A percentile compares a stretch with the other conserved stretches of the same genome.
Evolutionary conservation across 2,329 filamentous ascomycete species (phyloP).

Genomic region (Penicillium occitanis): DNA sequence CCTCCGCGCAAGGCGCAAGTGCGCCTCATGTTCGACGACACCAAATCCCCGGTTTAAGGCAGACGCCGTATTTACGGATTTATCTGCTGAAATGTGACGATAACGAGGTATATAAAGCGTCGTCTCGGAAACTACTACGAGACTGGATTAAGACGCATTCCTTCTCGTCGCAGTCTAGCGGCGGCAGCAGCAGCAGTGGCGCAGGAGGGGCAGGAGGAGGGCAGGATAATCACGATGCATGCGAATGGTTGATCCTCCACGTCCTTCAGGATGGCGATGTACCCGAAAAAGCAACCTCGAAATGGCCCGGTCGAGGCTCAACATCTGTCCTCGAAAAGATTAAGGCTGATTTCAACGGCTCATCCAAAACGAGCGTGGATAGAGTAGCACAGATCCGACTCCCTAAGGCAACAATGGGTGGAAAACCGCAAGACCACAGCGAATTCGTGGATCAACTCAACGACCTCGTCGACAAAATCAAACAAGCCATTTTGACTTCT

Average conservation of each 20-base stretch:
- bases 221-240: slow-evolving; percentile 92
- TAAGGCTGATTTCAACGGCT: slow-evolving; percentile 82
- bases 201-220: slow-evolving; percentile 56
- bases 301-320: slow-evolving; percentile 75
- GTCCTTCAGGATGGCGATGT: slow-evolving; percentile 77
- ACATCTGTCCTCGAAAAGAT: slow-evolving; percentile 87
- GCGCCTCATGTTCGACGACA: slow-evolving; percentile 64
- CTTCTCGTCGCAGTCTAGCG: slow-evolving; percentile 51
- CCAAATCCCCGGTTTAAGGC: slow-evolving; percentile 89
- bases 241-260: slow-evolving; percentile 92
- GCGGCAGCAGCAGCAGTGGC: not conserved
- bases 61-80: slow-evolving; percentile 91
- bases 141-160: slow-evolving; percentile 88
- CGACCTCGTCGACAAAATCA: slow-evolving; percentile 82
- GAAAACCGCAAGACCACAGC: slow-evolving; percentile 60
- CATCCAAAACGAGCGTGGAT: slow-evolving; percentile 70
- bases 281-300: slow-evolving; percentile 66
- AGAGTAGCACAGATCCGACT: slow-evolving; percentile 84
- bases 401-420: slow-evolving; percentile 24
- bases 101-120: slow-evolving; percentile 86
- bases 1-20: slow-evolving; percentile 31
- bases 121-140: slow-evolving; percentile 72
- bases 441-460: slow-evolving; percentile 81
- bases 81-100: slow-evolving; percentile 91
- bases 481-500: slow-evolving; percentile 79